phyloP scores from a whole-genome alignment of 1,139 yeast genomes.

The Geotrichum carabidarum region DNA sequence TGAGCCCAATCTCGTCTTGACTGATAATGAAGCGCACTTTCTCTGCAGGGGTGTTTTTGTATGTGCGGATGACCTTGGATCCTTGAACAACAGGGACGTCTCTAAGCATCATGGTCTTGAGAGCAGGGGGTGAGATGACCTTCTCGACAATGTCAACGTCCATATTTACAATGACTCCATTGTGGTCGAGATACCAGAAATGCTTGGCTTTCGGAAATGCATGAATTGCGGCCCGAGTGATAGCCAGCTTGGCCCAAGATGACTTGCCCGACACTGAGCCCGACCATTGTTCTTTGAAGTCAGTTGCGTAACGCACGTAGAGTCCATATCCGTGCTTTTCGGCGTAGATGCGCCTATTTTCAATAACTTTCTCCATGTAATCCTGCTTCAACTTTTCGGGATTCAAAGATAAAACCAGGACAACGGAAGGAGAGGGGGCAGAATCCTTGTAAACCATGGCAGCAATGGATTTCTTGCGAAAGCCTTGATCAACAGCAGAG shows the following conservation, averaged over 20 bases:
- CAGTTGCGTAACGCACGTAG: slow-evolving; percentile 76
- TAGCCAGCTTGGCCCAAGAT: slow-evolving; percentile 57
- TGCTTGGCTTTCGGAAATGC: slow-evolving; percentile 81
- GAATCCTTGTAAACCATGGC: slow-evolving; percentile 7
- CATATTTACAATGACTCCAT: slow-evolving; percentile 63
- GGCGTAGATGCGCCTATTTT: slow-evolving; percentile 80
- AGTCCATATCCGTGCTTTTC: slow-evolving; percentile 68
- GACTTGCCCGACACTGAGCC: slow-evolving; percentile 14
- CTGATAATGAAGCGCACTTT: slow-evolving; percentile 57
- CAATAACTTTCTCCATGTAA: slow-evolving; percentile 60
- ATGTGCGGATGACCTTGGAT: slow-evolving; percentile 67
- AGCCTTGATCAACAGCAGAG: not conserved
- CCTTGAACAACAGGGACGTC: slow-evolving; percentile 70
- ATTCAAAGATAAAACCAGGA: slow-evolving; percentile 75
- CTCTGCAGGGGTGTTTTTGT: slow-evolving; percentile 51
- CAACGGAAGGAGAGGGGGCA: slow-evolving; percentile 24
- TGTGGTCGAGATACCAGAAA: slow-evolving; percentile 70
- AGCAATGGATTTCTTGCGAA: not conserved
- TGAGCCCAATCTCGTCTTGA: slow-evolving; percentile 57
- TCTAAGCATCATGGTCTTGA: slow-evolving; percentile 55
- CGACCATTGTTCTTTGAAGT: slow-evolving; percentile 38
- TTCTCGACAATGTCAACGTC: slow-evolving; percentile 54
- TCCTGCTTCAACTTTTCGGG: slow-evolving; percentile 60
- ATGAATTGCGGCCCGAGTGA: slow-evolving; percentile 77
- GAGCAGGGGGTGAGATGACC: slow-evolving; percentile 48